Evolutionary conservation across 768 basidiomycete genomes (phyloP).

Genomic region (Russula dissimulans): DNA sequence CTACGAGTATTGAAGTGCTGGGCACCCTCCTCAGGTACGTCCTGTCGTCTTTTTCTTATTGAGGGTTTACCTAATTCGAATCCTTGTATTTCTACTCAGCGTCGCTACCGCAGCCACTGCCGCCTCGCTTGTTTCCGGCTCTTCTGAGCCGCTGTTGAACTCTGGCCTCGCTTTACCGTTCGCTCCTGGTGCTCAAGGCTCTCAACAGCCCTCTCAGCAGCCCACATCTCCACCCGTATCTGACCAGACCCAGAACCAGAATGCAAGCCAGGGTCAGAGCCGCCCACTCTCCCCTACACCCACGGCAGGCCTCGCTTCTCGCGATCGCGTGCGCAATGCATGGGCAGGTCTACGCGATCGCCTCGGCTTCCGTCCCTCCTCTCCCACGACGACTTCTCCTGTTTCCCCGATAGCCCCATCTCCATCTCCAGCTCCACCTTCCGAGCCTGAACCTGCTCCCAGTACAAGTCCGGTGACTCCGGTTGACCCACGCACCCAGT

Average conservation of each 20-base stretch:
- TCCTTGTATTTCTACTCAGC: slow-evolving; percentile 30
- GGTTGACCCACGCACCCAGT: slow-evolving; percentile 47
- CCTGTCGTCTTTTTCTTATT: not conserved
- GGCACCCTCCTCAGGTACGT: slow-evolving; percentile 74
- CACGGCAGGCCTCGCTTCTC: slow-evolving; percentile 28
- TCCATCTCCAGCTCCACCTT: not conserved
- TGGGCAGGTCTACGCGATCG: slow-evolving; percentile 65
- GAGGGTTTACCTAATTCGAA: not conserved
- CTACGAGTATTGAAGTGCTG: slow-evolving; percentile 72
- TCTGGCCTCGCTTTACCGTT: slow-evolving; percentile 40
- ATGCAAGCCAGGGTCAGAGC: slow-evolving; percentile 11
- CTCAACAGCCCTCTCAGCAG: not conserved
- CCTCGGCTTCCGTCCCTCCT: slow-evolving; percentile 35
- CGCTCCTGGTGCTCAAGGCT: slow-evolving; percentile 14
- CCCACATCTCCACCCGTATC: not conserved
- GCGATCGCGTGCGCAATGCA: slow-evolving; percentile 46
- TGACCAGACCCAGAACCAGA: not conserved
- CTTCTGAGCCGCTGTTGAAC: slow-evolving; percentile 54
- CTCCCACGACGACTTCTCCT: not conserved
- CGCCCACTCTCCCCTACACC: slow-evolving; percentile 37
- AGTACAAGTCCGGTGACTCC: slow-evolving; percentile 3
- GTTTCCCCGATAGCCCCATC: not conserved
- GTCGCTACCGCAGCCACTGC: slow-evolving; percentile 91
- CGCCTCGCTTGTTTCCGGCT: slow-evolving; percentile 70
- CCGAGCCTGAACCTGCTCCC: slow-evolving; percentile 1